Percentiles rank a stretch among this genome's conserved stretches.
These are phyloP conservation scores for Smallanthus sonchifolius DNA, from an alignment of 129 eudicot genomes.

Conservation along the genomic window DNA sequence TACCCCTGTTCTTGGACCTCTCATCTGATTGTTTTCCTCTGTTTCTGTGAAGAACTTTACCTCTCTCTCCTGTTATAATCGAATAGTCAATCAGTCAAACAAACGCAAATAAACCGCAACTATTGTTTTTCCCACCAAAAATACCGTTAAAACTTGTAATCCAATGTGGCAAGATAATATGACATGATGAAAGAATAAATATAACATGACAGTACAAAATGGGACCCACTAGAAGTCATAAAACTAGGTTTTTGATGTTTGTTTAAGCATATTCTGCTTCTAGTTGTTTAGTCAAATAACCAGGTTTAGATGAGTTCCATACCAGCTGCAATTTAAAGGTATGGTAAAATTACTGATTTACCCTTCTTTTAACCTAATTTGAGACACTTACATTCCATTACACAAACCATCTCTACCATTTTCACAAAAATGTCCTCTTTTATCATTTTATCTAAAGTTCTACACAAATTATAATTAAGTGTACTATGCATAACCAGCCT, in stretches of 20 bases:
- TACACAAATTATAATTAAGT: not conserved
- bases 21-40: conserved; percentile 97
- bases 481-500: not conserved
- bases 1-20: conserved; percentile 98
- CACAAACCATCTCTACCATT: not conserved
- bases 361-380: not conserved
- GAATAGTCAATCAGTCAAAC: not conserved
- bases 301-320: too few species aligned
- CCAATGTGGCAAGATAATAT: not conserved
- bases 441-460: not conserved
- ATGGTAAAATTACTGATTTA: not conserved
- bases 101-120: not conserved
- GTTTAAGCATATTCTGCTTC: not conserved
- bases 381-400: not conserved
- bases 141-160: not conserved
- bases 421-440: not conserved
- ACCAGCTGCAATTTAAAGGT: too few species aligned
- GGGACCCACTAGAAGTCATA: not conserved
- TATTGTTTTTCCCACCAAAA: not conserved
- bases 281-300: not conserved
- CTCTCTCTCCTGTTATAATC: conserved; percentile 71
- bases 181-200: not conserved
- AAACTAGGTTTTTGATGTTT: too few species aligned
- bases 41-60: conserved; percentile 99
- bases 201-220: too few species aligned